A percentile compares a stretch with the other conserved stretches of the same genome.
These are phyloP conservation scores for Beauveria caledonica DNA, from an alignment of 2,329 filamentous ascomycete genomes.

Conservation along the genomic window DNA sequence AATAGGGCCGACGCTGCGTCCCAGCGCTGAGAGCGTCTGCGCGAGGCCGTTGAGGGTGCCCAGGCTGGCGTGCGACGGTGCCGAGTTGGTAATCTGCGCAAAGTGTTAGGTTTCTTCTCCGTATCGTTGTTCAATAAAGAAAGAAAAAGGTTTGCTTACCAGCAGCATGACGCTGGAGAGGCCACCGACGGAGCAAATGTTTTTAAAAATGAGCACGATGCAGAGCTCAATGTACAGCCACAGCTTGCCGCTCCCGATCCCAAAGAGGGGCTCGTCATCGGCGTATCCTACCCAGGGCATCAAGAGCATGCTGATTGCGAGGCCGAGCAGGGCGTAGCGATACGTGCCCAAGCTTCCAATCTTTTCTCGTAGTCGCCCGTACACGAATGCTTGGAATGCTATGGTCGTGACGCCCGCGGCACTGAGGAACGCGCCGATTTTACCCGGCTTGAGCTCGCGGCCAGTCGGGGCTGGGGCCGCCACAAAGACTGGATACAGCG, in stretches of 20 bases:
- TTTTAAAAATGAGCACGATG: constrained; percentile 74
- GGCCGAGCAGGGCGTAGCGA: constrained; percentile 65
- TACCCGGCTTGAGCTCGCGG: constrained; percentile 63
- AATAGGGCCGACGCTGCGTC: constrained; percentile 81
- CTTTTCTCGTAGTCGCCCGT: constrained; percentile 67
- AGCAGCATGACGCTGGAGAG: constrained; percentile 82
- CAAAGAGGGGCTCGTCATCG: constrained; percentile 46
- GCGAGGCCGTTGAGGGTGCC: constrained; percentile 90
- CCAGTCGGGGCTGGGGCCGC: constrained; percentile 68
- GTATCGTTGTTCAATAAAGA: not conserved
- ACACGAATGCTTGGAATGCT: constrained; percentile 79
- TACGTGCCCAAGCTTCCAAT: constrained; percentile 85
- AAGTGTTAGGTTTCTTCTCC: not conserved
- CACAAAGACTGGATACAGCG: constrained; percentile 87
- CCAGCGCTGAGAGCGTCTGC: constrained; percentile 85
- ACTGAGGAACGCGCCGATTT: constrained; percentile 78
- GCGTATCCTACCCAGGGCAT: constrained; percentile 88
- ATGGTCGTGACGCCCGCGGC: constrained; percentile 82
- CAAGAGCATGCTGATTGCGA: constrained; percentile 72
- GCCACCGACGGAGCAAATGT: constrained; percentile 80
- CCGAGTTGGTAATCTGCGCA: constrained; percentile 83
- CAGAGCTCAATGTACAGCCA: constrained; percentile 81
- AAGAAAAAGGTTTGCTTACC: constrained; percentile 38
- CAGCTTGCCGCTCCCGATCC: constrained; percentile 51
- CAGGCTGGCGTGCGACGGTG: constrained; percentile 74